phyloP scores from a whole-genome alignment of 805 yeast species.

The Wickerhamomyces bovis region DNA sequence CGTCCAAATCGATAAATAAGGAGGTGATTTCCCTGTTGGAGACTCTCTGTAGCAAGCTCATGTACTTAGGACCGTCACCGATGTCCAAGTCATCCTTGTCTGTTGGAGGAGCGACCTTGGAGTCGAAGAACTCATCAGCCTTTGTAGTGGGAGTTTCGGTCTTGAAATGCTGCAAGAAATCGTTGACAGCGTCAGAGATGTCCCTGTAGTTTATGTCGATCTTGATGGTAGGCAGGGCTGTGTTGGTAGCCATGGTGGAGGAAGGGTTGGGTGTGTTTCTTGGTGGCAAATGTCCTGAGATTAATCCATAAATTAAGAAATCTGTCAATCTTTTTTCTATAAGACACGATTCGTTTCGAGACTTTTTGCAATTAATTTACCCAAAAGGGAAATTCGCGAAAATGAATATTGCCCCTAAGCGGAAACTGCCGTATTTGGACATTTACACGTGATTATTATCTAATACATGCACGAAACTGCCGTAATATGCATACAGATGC shows the following conservation, averaged over 20 bases:
- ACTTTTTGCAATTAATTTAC: neutral
- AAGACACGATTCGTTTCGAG: neutral
- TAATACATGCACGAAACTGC: neutral
- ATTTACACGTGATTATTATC: neutral
- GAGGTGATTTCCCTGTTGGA: slow-evolving; percentile 78
- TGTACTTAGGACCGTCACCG: slow-evolving; percentile 61
- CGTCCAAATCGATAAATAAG: slow-evolving; percentile 75
- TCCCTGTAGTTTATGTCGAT: slow-evolving; percentile 69
- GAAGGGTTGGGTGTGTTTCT: neutral
- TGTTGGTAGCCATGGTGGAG: slow-evolving; percentile 16
- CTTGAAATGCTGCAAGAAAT: slow-evolving; percentile 66
- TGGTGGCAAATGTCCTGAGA: neutral
- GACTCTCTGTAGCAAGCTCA: slow-evolving; percentile 64
- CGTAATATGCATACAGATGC: neutral
- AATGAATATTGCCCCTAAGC: neutral
- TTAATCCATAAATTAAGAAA: neutral
- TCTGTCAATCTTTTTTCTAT: neutral
- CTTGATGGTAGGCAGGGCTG: slow-evolving; percentile 55
- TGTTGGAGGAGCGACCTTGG: slow-evolving; percentile 22
- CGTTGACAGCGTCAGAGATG: slow-evolving; percentile 49
- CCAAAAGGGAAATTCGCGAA: slow-evolving; percentile 1
- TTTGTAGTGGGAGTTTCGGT: slow-evolving; percentile 26
- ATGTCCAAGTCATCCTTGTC: slow-evolving; percentile 19
- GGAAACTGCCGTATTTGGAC: neutral
- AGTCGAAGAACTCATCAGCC: slow-evolving; percentile 31